phyloP scores from a whole-genome alignment of 148 eudicot genomes.

The Pouteria glomerata region DNA sequence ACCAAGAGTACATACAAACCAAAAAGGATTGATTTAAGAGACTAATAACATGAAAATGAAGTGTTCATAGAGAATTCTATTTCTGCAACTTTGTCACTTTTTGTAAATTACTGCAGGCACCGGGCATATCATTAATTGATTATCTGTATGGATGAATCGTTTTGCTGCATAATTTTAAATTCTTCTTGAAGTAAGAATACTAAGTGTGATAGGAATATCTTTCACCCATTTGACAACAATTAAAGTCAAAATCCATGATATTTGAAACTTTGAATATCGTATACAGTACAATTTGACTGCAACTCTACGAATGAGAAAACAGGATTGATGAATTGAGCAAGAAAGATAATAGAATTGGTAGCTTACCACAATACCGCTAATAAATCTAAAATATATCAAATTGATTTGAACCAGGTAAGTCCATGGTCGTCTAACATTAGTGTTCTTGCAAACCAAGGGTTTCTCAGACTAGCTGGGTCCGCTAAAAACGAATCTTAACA shows the following conservation, averaged over 20 bases:
- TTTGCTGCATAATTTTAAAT: too few species aligned
- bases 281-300: too few species aligned
- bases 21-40: too few species aligned
- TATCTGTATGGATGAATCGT: neutral
- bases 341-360: neutral
- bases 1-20: too few species aligned
- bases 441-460: neutral
- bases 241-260: too few species aligned
- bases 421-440: constrained; percentile 16
- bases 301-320: too few species aligned
- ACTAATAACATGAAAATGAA: neutral
- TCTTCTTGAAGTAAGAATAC: neutral
- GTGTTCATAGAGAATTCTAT: neutral
- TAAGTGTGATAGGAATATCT: neutral
- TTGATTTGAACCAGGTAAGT: constrained; percentile 1
- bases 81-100: neutral
- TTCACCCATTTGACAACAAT: too few species aligned
- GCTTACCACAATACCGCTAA: constrained; percentile 36
- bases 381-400: constrained; percentile 35
- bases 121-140: too few species aligned
- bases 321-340: too few species aligned
- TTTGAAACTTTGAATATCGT: too few species aligned
- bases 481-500: constrained; percentile 11
- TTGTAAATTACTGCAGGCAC: too few species aligned
- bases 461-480: too few species aligned